phyloP scores from a whole-genome alignment of 169 alveolate species.

The Plasmodium cynomolgi region DNA sequence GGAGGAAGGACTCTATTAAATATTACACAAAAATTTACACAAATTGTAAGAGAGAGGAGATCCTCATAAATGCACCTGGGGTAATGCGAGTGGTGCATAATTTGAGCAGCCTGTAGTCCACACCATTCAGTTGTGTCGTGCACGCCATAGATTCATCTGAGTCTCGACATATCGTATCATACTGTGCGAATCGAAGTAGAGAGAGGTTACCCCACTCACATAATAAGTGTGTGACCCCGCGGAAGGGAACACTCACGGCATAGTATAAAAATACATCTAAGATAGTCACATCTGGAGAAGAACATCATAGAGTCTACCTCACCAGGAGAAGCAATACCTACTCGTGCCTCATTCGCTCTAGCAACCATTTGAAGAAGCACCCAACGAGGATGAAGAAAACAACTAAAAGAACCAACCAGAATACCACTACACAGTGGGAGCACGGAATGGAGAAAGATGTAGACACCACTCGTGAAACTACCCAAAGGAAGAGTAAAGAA shows the following conservation, averaged over 20 bases:
- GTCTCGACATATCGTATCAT: not conserved
- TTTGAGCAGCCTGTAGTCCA: not conserved
- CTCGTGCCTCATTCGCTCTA: not conserved
- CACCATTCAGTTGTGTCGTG: not conserved
- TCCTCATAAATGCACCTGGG: not conserved
- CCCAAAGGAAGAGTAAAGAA: not conserved
- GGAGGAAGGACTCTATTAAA: not conserved
- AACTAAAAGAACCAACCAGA: slow-evolving; percentile 1
- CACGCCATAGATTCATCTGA: not conserved
- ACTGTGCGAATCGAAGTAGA: not conserved
- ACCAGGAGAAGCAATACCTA: not conserved
- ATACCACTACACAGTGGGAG: not conserved
- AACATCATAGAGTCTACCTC: not conserved
- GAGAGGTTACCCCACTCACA: not conserved
- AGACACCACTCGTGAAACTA: not conserved
- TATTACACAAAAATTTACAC: not conserved
- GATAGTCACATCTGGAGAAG: not conserved
- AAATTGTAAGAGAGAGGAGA: not conserved
- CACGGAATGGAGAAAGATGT: not conserved
- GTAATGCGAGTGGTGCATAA: not conserved
- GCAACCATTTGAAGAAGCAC: not conserved
- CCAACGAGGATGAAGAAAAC: slow-evolving; percentile 30
- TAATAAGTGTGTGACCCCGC: not conserved
- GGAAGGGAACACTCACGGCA: not conserved
- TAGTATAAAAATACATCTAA: not conserved